Evolutionary conservation across 768 basidiomycete species (phyloP), one percentile per base, ranked within the genome.

Genomic region (Podaxis carcinomalis): DNA sequence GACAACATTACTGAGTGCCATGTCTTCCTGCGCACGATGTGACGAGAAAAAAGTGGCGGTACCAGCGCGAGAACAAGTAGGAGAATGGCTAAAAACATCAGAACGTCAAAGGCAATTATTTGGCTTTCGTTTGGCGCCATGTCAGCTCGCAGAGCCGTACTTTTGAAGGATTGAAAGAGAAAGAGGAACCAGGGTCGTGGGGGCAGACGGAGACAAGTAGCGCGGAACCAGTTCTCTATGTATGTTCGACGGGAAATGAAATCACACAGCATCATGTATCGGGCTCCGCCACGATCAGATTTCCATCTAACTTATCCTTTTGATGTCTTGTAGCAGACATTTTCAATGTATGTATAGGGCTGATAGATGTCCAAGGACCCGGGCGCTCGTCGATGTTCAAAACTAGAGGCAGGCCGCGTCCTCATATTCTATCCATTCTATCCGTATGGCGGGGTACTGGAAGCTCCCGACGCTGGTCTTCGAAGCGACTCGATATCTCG

Each of bases 1-100:
- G 59, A 53, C 13, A 60, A 11, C 51, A 60, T 52, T n/a, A 60
- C 1, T 13, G 51, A 52, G 37, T 60, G 40, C 59, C 59, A 60
- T 19, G 59, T 60, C 59, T 60, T 60, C 51, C 59, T 52, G 13
- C 59, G 59, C 27, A 53, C 44, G 4, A 53, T 32, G 27, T 53
- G 14, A 14, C 51, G 59, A 53, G 59, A 60, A 16, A 60, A 35
- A 14, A 53, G 11, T 14, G 59, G 59, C 27, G 59, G 59, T 0
- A 60, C 59, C 51, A 60, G 51, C 39, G 59, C 51, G 14, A 60
- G 40, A 32, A 53, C 21, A n/a, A 60, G 42, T 19, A 60, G 35
- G 25, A 53, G 19, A 19, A 60, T 60, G 14, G 59, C 51, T 14
- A 60, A 28, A 46, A 60, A 53, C 51, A 60, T 46, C 28, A 60